Base-by-base conservation (phyloP, 495 filamentous ascomycete genomes). In the Amorphotheca resinae region DNA sequence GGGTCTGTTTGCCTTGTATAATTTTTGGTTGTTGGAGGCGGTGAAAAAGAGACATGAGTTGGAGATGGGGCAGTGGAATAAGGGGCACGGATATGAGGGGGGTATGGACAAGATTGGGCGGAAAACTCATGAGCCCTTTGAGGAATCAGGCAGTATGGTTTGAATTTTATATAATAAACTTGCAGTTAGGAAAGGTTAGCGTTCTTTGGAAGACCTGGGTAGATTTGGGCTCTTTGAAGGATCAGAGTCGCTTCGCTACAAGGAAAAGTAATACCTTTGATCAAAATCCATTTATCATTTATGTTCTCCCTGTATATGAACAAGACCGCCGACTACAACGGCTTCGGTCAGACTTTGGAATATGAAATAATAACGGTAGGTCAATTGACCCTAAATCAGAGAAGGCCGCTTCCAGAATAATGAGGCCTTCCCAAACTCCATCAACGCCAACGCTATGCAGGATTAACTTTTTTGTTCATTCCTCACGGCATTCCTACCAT, bases 261-360 rank as follows among this genome's bases (percentile, higher is more conserved):
- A 30, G 6, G 25, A 12, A 30, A 12, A 12, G 25, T 12, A 6
- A 30, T 30, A 6, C 12, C 12, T 30, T 6, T 30, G 12, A 6
- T 6, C 6, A 6, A 30, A 6, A 30, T 30, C 25, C 25, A 12
- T 30, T 6, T 30, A 12, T 6, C 6, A 6, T 15, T 39, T 18
- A 53, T 11, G 43, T 20, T 32, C 49, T 42, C 23, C 53, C 53
- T 5, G 53, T 56, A 47, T 52, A 28, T 46, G 46, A 1, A 44
- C 47, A 9, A 52, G 39, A 23, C 68, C 73, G 4, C 75, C 73
- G 62, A 77, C 72, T 1, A 78, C 65, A 1, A 76, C 59, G 7
- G 76, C 52, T 46, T 74, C 61, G 46, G 68, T 74, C 11, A 5
- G 25, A 28, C 11, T 5, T 28, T 11, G 11, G 25, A 28, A 35